Evolutionary conservation across 202 grass and related monocot genomes (phyloP).

Genomic region (Panicum virgatum): DNA sequence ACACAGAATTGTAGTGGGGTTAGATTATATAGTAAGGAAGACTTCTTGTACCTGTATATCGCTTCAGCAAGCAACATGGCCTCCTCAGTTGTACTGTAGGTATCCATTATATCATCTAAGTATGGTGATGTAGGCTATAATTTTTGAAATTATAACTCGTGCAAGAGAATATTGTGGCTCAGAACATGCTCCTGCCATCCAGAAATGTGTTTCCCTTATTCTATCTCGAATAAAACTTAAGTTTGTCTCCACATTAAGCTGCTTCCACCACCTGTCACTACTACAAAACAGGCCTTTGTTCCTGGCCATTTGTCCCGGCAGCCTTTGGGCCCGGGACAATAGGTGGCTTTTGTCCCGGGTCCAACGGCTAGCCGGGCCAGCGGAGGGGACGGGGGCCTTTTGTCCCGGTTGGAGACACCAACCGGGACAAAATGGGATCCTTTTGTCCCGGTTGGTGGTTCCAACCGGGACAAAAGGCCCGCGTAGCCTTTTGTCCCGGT

Average conservation of each 20-base stretch:
- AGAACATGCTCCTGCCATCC: slow-evolving; percentile 36
- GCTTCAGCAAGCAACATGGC: slow-evolving; percentile 19
- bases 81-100: slow-evolving; percentile 33
- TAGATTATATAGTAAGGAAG: not conserved
- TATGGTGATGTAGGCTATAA: slow-evolving; percentile 14
- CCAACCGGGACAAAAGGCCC: too few relatives aligned
- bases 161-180: slow-evolving; percentile 27
- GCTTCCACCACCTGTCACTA: slow-evolving; percentile 62
- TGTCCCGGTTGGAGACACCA: too few relatives aligned
- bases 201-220: slow-evolving; percentile 54
- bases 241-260: slow-evolving; percentile 12
- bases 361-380: too few relatives aligned
- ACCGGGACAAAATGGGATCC: too few relatives aligned
- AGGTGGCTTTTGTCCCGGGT: too few relatives aligned
- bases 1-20: not conserved
- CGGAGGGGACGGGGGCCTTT: too few relatives aligned
- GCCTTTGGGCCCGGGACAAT: too few relatives aligned
- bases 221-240: slow-evolving; percentile 41
- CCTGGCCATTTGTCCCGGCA: too few relatives aligned
- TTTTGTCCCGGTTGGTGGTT: too few relatives aligned
- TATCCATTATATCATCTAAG: slow-evolving; percentile 44
- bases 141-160: slow-evolving; percentile 39
- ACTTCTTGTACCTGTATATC: slow-evolving; percentile 9
- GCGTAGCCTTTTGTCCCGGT: too few relatives aligned
- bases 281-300: too few relatives aligned